These are phyloP conservation scores for Trichoderma arundinaceum DNA, from an alignment of 2,329 filamentous ascomycete species.

Conservation along the genomic window DNA sequence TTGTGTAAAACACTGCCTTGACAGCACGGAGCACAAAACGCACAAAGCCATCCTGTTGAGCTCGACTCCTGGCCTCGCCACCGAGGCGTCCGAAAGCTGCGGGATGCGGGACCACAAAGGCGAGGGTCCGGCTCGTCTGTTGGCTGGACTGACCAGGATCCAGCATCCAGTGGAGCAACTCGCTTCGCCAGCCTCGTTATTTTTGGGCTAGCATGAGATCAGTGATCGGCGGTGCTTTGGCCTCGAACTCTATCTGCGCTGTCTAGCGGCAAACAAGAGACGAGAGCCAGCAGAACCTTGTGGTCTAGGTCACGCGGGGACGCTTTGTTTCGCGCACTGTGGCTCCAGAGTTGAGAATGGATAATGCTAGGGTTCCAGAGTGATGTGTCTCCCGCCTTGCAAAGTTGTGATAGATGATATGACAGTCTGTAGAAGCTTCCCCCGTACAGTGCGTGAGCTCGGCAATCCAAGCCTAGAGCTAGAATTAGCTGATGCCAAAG, in stretches of 20 bases:
- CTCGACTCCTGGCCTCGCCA: conserved; percentile 9
- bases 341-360: background rate
- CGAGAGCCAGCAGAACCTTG: conserved; percentile 9
- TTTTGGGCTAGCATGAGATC: conserved; percentile 23
- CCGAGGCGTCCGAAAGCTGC: conserved; percentile 19
- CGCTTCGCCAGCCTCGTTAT: conserved; percentile 28
- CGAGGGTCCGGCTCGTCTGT: background rate
- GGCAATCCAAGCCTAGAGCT: background rate
- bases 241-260: conserved; percentile 26
- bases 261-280: background rate
- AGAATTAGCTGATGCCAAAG: background rate
- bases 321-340: conserved; percentile 17
- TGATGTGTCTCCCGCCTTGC: background rate
- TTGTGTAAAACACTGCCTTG: background rate
- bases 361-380: too few relatives aligned
- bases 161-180: conserved; percentile 6
- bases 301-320: conserved; percentile 19
- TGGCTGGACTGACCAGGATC: too few relatives aligned
- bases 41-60: background rate
- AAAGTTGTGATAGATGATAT: background rate
- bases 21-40: conserved; percentile 3
- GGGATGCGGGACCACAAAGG: conserved; percentile 9
- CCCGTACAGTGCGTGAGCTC: conserved; percentile 1
- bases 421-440: background rate
- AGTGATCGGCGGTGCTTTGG: conserved; percentile 28